Percentiles rank a stretch among this genome's conserved stretches.
Conservation (phyloP, 345 rosid species). For the Corchorus capsularis region DNA sequence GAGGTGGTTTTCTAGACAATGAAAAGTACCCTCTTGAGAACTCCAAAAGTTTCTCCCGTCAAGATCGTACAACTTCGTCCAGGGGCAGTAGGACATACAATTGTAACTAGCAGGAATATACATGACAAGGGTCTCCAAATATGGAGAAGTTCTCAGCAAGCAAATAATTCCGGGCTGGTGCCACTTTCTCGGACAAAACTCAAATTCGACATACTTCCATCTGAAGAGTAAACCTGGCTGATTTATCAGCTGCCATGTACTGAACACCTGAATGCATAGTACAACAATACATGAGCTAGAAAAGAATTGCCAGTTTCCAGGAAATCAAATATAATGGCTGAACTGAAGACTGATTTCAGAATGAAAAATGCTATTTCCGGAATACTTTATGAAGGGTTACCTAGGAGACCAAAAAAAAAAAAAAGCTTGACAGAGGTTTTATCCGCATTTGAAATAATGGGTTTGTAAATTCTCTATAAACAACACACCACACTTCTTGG, state of each 20-base stretch:
- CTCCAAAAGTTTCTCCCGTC: background rate
- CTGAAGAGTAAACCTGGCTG: background rate
- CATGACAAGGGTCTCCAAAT: constrained; percentile 11
- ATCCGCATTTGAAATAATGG: too few relatives aligned
- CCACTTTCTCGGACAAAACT: background rate
- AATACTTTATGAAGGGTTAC: too few relatives aligned
- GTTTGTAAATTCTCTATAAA: too few relatives aligned
- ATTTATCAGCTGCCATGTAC: background rate
- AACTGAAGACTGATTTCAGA: too few relatives aligned
- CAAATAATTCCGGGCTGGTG: background rate
- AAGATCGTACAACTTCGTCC: background rate
- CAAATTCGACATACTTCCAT: constrained; percentile 1
- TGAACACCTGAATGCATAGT: background rate
- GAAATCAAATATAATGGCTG: too few relatives aligned
- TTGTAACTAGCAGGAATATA: background rate
- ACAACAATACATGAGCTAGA: background rate
- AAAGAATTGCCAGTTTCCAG: background rate
- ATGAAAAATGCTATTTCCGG: too few relatives aligned
- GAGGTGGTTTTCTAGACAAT: constrained; percentile 13
- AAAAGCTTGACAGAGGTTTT: too few relatives aligned
- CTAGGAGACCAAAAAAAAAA: too few relatives aligned
- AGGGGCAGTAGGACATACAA: background rate
- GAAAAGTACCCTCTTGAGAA: background rate
- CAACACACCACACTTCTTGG: too few relatives aligned
- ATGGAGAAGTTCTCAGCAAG: background rate